These are phyloP conservation scores for Aulographum hederae DNA, from an alignment of 2,329 filamentous ascomycete genomes.

Conservation along the genomic window DNA sequence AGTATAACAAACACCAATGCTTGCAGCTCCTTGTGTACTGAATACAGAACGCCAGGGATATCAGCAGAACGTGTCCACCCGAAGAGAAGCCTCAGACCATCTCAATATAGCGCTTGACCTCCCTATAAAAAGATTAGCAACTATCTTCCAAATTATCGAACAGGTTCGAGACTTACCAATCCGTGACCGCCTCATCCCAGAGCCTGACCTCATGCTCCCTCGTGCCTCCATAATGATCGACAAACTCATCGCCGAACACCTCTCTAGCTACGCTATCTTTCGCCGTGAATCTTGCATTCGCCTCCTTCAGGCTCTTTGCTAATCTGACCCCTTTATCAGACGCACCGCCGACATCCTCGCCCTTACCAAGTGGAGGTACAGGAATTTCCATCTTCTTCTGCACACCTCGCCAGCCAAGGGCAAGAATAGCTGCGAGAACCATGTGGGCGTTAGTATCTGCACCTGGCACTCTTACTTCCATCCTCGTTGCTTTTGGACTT, in stretches of 20 bases:
- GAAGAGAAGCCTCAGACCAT: no score
- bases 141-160: constrained; percentile 36
- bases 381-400: constrained; percentile 79
- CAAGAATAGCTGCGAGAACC: constrained; percentile 73
- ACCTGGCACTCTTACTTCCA: constrained; percentile 87
- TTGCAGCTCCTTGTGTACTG: no score
- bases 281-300: constrained; percentile 58
- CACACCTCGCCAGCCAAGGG: constrained; percentile 75
- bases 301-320: constrained; percentile 72
- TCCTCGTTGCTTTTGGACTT: constrained; percentile 69
- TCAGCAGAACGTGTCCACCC: no score
- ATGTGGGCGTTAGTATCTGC: constrained; percentile 83
- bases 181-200: constrained; percentile 93
- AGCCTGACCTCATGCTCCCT: constrained; percentile 77
- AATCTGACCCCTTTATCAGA: constrained; percentile 57
- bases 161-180: no score
- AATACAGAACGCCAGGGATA: no score
- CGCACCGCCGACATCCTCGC: constrained; percentile 58
- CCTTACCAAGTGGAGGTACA: constrained; percentile 67
- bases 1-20: no score
- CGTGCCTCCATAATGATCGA: constrained; percentile 87
- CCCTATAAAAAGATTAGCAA: constrained; percentile 37
- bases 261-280: constrained; percentile 78
- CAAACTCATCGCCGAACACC: constrained; percentile 86
- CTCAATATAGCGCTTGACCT: constrained; percentile 62